Percentiles rank a stretch among this genome's conserved stretches.
phyloP scores from a whole-genome alignment of 495 filamentous ascomycete genomes.

The Neurospora discreta region DNA sequence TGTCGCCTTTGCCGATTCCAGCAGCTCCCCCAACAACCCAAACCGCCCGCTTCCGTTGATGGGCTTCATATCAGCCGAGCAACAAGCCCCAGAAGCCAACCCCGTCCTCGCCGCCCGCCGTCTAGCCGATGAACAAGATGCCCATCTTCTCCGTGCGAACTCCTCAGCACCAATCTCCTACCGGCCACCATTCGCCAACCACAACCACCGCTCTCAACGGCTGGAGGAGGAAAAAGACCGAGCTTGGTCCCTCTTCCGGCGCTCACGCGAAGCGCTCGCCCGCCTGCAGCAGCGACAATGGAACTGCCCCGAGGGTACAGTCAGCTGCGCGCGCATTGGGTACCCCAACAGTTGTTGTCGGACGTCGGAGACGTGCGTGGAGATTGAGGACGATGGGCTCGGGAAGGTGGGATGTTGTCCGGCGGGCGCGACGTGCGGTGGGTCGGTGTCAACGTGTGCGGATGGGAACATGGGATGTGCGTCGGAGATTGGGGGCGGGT shows the following conservation, averaged over 20 bases:
- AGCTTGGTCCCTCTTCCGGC: slow-evolving; percentile 13
- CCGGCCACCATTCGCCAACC: slow-evolving; percentile 26
- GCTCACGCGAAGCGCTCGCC: slow-evolving; percentile 26
- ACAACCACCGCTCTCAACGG: not conserved
- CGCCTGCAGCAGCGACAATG: slow-evolving; percentile 44
- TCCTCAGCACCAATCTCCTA: slow-evolving; percentile 19
- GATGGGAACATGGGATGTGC: slow-evolving; percentile 58
- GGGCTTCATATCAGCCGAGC: slow-evolving; percentile 1
- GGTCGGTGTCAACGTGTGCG: slow-evolving; percentile 51
- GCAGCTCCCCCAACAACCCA: slow-evolving; percentile 5
- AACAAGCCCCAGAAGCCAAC: not conserved
- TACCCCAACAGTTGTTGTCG: slow-evolving; percentile 70
- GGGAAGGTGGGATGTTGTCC: slow-evolving; percentile 85
- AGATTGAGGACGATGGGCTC: slow-evolving; percentile 59
- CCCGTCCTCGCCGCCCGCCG: slow-evolving; percentile 9
- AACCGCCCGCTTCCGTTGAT: not conserved
- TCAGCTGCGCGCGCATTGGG: slow-evolving; percentile 54
- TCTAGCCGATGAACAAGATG: slow-evolving; percentile 9
- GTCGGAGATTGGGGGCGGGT: slow-evolving; percentile 64
- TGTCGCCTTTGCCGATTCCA: slow-evolving; percentile 33
- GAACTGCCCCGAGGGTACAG: slow-evolving; percentile 62
- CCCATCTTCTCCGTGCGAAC: slow-evolving; percentile 14
- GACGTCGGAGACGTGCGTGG: slow-evolving; percentile 52
- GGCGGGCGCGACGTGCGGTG: slow-evolving; percentile 54
- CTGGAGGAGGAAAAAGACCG: not conserved